A percentile compares a stretch with the other conserved stretches of the same genome.
Conservation (phyloP, 2,329 filamentous ascomycete genomes). For the Pseudogymnoascus sp. region DNA sequence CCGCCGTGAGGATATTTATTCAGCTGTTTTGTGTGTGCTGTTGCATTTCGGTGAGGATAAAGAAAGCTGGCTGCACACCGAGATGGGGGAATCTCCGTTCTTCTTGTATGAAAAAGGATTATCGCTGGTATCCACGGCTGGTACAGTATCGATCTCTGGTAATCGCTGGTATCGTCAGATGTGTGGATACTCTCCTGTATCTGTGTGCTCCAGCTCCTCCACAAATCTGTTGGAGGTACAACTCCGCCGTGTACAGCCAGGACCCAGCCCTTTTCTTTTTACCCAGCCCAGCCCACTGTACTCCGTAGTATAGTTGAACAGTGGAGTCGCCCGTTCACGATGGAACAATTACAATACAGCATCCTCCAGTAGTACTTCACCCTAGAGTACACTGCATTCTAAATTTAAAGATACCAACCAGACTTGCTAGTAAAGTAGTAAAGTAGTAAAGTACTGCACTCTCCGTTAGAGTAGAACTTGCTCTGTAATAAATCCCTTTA, state of each 20-base stretch:
- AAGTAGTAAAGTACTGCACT: neutral
- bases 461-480: neutral
- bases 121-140: neutral
- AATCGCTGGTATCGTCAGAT: neutral
- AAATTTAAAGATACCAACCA: neutral
- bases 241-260: neutral
- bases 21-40: neutral
- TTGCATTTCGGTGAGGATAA: neutral
- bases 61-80: neutral
- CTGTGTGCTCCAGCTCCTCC: neutral
- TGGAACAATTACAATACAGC: constrained; percentile 1
- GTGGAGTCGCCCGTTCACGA: neutral
- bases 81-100: neutral
- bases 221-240: neutral
- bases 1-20: neutral
- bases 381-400: neutral
- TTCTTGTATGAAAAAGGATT: neutral
- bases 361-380: neutral
- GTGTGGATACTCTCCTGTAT: neutral
- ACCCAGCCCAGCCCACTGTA: neutral
- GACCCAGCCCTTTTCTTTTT: constrained; percentile 6
- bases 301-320: neutral
- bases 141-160: neutral
- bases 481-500: constrained; percentile 4
- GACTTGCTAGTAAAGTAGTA: neutral